Evolutionary conservation across 2,329 filamentous ascomycete species (phyloP).

Genomic region (Fulvia fulva): DNA sequence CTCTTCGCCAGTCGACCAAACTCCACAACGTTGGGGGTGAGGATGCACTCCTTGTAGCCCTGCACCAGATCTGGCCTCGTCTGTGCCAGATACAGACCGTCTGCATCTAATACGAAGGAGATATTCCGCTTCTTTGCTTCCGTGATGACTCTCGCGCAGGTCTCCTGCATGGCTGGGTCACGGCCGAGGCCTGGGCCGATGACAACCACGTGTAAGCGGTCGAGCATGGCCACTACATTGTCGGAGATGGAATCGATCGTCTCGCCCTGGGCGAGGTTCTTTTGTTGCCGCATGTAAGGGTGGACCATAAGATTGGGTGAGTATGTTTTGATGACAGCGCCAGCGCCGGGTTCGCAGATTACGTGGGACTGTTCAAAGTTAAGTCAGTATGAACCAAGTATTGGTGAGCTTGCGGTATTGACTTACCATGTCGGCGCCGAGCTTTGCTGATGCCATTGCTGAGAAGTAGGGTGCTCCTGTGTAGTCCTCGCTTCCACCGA

Average conservation of each 20-base stretch:
- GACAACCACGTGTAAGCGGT: conserved; percentile 85
- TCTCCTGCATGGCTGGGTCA: conserved; percentile 84
- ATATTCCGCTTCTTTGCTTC: conserved; percentile 69
- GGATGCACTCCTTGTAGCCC: conserved; percentile 76
- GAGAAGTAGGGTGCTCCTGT: conserved; percentile 98
- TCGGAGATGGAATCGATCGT: conserved; percentile 60
- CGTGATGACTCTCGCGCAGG: conserved; percentile 71
- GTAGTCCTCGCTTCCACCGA: conserved; percentile 93
- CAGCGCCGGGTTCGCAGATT: conserved; percentile 88
- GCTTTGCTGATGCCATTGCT: conserved; percentile 79
- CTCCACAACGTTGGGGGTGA: conserved; percentile 94
- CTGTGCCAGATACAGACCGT: conserved; percentile 76
- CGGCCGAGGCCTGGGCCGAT: conserved; percentile 89
- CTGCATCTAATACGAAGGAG: conserved; percentile 86
- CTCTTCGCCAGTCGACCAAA: conserved; percentile 77
- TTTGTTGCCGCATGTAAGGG: conserved; percentile 81
- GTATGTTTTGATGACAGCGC: conserved; percentile 87
- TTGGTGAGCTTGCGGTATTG: too few relatives aligned
- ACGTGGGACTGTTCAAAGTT: conserved; percentile 68
- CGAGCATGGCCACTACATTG: conserved; percentile 72
- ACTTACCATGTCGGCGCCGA: conserved; percentile 5
- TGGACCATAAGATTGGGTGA: conserved; percentile 98
- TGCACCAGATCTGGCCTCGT: conserved; percentile 70
- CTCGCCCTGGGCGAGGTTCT: conserved; percentile 53
- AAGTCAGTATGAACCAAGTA: not conserved